Percentiles rank a stretch among this genome's conserved stretches.
phyloP scores from a whole-genome alignment of 495 filamentous ascomycete species.

The Tuber borchii region DNA sequence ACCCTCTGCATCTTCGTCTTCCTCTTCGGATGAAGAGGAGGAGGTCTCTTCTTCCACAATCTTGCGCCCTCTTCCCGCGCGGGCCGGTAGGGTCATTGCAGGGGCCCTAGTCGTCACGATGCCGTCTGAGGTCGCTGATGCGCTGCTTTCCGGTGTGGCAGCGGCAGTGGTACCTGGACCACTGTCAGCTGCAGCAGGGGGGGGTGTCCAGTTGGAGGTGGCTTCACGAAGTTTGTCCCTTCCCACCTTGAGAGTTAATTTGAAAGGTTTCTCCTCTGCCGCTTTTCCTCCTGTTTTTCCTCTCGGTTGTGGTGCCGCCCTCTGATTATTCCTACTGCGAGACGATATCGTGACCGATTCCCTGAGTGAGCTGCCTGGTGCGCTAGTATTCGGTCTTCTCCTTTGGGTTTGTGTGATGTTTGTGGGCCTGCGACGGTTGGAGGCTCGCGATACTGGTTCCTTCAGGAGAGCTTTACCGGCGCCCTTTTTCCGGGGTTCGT shows the following conservation, averaged over 20 bases:
- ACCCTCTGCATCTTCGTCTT: constrained; percentile 46
- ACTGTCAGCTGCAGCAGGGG: constrained; percentile 31
- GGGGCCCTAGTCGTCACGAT: not conserved
- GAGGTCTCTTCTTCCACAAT: constrained; percentile 45
- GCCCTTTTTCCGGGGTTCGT: constrained; percentile 24
- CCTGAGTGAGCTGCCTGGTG: constrained; percentile 19
- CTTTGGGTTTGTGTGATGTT: constrained; percentile 11
- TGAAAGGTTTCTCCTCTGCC: constrained; percentile 27
- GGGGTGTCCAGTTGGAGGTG: constrained; percentile 38
- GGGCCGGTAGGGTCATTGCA: constrained; percentile 14
- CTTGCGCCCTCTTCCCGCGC: constrained; percentile 28
- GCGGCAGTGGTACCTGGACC: constrained; percentile 7
- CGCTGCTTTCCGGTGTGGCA: constrained; percentile 24
- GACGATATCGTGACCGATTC: constrained; percentile 21
- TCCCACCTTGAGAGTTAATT: constrained; percentile 37
- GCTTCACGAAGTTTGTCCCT: constrained; percentile 41
- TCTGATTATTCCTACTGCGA: not conserved
- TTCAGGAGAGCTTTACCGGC: constrained; percentile 11
- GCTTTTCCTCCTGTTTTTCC: constrained; percentile 4
- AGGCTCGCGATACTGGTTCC: constrained; percentile 17
- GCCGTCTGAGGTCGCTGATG: constrained; percentile 13
- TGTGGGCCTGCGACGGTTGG: constrained; percentile 15
- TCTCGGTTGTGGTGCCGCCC: not conserved
- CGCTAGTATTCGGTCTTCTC: constrained; percentile 20
- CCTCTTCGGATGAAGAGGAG: constrained; percentile 37